Percentiles rank a stretch among this genome's conserved stretches.
Conservation (phyloP, 352 stramenopile species). For the Pythium phragmiticola region DNA sequence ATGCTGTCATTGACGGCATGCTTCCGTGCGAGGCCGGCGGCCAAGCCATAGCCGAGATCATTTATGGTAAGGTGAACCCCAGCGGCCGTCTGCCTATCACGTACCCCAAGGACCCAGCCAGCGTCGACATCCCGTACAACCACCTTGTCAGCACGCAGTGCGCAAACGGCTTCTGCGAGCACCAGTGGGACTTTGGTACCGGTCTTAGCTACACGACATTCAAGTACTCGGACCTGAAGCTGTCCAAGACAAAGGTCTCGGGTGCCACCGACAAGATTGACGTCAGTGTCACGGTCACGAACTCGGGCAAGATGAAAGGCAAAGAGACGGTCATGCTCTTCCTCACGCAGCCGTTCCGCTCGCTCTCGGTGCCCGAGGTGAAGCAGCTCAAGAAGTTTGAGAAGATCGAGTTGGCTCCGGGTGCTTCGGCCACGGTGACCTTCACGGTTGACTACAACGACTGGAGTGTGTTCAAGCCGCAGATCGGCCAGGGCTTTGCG, state of each 20-base stretch:
- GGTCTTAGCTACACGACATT: constrained; percentile 64
- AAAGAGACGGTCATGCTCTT: constrained; percentile 51
- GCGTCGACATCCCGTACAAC: constrained; percentile 76
- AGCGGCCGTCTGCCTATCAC: constrained; percentile 80
- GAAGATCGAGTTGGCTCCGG: constrained; percentile 49
- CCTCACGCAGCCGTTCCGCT: constrained; percentile 25
- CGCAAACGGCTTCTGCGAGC: constrained; percentile 21
- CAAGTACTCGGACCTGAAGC: constrained; percentile 35
- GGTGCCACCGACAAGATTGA: constrained; percentile 21
- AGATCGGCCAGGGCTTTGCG: constrained; percentile 44
- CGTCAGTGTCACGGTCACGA: constrained; percentile 26
- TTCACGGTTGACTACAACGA: constrained; percentile 46
- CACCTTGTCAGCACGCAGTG: constrained; percentile 49
- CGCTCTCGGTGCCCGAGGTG: constrained; percentile 49
- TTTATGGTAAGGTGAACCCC: constrained; percentile 81
- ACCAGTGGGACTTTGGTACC: constrained; percentile 63
- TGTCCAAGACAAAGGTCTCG: constrained; percentile 33
- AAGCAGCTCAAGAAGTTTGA: constrained; percentile 77
- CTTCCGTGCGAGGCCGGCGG: constrained; percentile 77
- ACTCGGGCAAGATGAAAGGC: constrained; percentile 33
- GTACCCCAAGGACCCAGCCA: constrained; percentile 69
- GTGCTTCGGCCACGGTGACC: constrained; percentile 32
- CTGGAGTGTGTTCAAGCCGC: constrained; percentile 55
- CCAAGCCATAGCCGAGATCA: constrained; percentile 78
- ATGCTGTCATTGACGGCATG: constrained; percentile 80